These are phyloP conservation scores for Primulina tabacum DNA, from an alignment of 257 asterid species.

Conservation along the genomic window DNA sequence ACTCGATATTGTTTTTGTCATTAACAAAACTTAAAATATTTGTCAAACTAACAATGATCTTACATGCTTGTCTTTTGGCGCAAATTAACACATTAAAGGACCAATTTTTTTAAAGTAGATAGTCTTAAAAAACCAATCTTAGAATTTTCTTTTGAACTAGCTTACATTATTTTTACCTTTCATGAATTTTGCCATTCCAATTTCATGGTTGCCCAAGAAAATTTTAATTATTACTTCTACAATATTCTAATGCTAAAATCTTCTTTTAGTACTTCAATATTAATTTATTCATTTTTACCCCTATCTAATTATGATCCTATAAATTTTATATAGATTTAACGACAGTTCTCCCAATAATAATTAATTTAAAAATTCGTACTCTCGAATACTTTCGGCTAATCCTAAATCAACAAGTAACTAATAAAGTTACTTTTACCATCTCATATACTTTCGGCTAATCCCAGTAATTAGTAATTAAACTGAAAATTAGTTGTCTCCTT, in stretches of 20 bases:
- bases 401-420: neutral
- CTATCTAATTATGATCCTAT: neutral
- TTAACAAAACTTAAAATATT: too few species aligned
- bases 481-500: neutral
- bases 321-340: too few species aligned
- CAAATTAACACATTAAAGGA: too few species aligned
- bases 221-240: neutral
- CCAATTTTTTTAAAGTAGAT: too few species aligned
- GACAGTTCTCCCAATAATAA: neutral
- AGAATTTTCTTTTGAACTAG: too few species aligned
- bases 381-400: neutral
- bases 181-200: too few species aligned
- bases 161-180: too few species aligned
- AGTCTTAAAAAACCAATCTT: too few species aligned
- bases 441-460: neutral
- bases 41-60: too few species aligned
- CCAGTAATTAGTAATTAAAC: neutral
- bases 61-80: too few species aligned
- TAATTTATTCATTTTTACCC: neutral
- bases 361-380: neutral
- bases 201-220: too few species aligned
- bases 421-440: neutral
- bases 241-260: neutral
- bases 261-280: neutral
- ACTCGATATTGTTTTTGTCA: too few species aligned